These are phyloP conservation scores for Blastobotrys persicus DNA, from an alignment of 1,139 yeast genomes.

Conservation along the genomic window DNA sequence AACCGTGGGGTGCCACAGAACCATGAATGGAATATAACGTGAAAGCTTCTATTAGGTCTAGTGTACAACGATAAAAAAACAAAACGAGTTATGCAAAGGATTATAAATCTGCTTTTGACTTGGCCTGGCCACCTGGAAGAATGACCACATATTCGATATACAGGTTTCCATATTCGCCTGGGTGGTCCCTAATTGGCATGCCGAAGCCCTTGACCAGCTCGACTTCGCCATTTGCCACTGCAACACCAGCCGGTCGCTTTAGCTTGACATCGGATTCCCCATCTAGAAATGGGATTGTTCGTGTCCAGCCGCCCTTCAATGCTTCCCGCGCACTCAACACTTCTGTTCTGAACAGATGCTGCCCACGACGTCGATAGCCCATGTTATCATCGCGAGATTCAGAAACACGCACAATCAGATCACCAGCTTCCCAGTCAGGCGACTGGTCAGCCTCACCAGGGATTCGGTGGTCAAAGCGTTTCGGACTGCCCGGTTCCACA, in stretches of 20 bases:
- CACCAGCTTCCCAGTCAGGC: constrained; percentile 83
- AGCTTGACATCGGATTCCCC: constrained; percentile 50
- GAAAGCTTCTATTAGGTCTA: background rate
- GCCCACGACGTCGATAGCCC: constrained; percentile 83
- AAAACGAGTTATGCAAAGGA: background rate
- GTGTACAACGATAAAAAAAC: background rate
- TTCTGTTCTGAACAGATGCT: constrained; percentile 77
- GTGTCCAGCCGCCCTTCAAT: constrained; percentile 71
- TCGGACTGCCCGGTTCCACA: constrained; percentile 66
- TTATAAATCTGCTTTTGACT: constrained; percentile 3
- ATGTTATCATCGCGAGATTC: constrained; percentile 45
- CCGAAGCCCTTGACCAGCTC: constrained; percentile 74
- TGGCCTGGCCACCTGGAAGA: constrained; percentile 40
- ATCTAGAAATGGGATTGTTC: constrained; percentile 66
- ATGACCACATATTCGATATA: constrained; percentile 67
- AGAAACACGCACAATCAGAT: constrained; percentile 56
- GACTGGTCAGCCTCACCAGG: constrained; percentile 79
- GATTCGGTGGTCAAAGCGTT: constrained; percentile 57
- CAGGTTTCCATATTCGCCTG: constrained; percentile 61
- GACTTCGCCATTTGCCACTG: constrained; percentile 63
- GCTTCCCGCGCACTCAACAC: constrained; percentile 72
- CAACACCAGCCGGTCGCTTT: constrained; percentile 49
- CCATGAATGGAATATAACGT: too few species aligned
- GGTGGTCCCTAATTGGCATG: constrained; percentile 69
- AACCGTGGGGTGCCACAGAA: too few species aligned